Base-by-base conservation (phyloP, 148 eudicot species). In the Cornus florida region DNA sequence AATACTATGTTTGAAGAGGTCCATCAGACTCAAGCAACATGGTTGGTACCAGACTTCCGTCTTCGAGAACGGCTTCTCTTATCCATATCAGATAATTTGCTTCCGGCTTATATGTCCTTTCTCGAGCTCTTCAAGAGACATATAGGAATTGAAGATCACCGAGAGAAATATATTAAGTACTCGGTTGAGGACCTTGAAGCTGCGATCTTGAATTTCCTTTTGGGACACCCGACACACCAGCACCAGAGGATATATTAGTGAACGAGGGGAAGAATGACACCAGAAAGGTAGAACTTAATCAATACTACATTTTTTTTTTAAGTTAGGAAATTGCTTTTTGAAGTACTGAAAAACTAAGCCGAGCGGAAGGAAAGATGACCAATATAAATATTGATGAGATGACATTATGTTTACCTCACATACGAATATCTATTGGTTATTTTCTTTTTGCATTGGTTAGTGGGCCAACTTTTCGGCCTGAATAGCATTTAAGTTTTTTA, bases 1-100 rank as follows among this genome's bases (percentile, higher is more conserved):
- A 94, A 94, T 74, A 84, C 94, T 46, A 89, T 80, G 79, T 89
- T 94, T 81, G 97, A 94, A 72, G 98, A 94, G 87, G 93, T 94
- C 62, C 97, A 92, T 75, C 82, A 89, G 84, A 91, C 88, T 72
- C 98, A 92, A 32, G 83, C 97, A 2, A 82, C 76, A 4, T 94
- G 98, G 98, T 67, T 89, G 32, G 80, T 94, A 41, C 93, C 94
- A 0, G 94, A 94, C 70, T 75, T 80, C 8, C 94, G 92, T 86
- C 94, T 94, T 6, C 84, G 92, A 0, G 98, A 94, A 70, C 97
- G 92, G 82, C 85, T 94, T 32, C 82, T 91, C 73, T 87, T 94
- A 80, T 90, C 94, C 0, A 92, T 94, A 60, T 85, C 93, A 0
- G 98, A 92, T 88, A 75, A 81, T 82, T 67, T 94, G 80, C 84